Evolutionary conservation across 139 green algal genomes (phyloP), one percentile per base, ranked within the genome.

Genomic region (Chlamydomonas incerta): DNA sequence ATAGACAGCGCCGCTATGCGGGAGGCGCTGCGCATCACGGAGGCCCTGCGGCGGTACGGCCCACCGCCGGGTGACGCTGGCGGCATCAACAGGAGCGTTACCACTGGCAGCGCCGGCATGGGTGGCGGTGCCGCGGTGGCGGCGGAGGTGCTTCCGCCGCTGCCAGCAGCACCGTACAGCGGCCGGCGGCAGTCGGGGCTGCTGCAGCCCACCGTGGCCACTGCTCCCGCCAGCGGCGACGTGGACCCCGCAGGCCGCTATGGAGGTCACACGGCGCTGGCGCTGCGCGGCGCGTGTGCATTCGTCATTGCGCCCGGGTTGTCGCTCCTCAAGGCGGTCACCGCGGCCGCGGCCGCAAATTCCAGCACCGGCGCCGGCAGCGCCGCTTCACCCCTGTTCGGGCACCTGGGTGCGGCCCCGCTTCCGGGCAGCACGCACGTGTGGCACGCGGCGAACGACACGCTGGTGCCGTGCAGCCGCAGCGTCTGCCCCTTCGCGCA

Each of bases 281-380:
- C 41, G 13, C 23, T 81, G 23, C 8, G 5, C 0, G 74, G 74
- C 24, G 57, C 57, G 23, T 81, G 74, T 24, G 74, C 34, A 24
- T 81, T 81, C 26, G 34, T 58, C 10, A 37, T 81, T 4, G 74
- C 74, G 23, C 74, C 74, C 0, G 74, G 74, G 55, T 57, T 81
- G 34, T 71, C 57, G 11, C 23, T 81, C 31, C 34, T 81, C 0
- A 81, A 81, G 73, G 73, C 73, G 15, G 6, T 80, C 14, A 24
- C 52, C 31, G 73, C 52, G 4, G 52, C 52, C 10, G 26, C 28
- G 2, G 62, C 62, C 9, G 62, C 62, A 18, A 2, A 23, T 35
- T 5, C 20, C 4, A 26, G 6, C 4, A 10, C 55, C 20, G 55
- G 6, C 55, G 55, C 20, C 10, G 55, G 20, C 55, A 26, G 55